These are phyloP conservation scores for Diaporthe humulicola DNA, from an alignment of 2,329 filamentous ascomycete genomes.

Conservation along the genomic window DNA sequence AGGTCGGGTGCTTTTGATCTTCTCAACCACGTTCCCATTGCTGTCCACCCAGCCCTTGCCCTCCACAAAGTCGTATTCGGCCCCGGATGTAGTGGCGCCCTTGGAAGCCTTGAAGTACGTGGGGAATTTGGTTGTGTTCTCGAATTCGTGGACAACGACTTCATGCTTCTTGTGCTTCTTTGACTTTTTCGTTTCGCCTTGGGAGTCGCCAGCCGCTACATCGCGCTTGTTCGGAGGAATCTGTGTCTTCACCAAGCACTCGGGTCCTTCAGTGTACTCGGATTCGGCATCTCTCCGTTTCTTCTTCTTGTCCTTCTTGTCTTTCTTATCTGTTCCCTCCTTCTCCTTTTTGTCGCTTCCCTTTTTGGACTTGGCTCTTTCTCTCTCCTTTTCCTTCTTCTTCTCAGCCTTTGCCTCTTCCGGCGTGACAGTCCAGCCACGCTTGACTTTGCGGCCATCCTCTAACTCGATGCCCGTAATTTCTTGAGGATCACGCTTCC, in stretches of 20 bases:
- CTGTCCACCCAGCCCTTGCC: conserved; percentile 91
- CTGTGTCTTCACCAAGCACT: conserved; percentile 87
- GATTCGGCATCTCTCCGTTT: conserved; percentile 73
- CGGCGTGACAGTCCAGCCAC: conserved; percentile 85
- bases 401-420: conserved; percentile 62
- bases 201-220: conserved; percentile 51
- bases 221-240: conserved; percentile 62
- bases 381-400: conserved; percentile 60
- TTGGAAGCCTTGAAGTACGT: conserved; percentile 78
- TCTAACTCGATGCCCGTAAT: conserved; percentile 78
- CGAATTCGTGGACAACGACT: conserved; percentile 88
- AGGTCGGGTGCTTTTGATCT: conserved; percentile 56
- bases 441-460: conserved; percentile 82
- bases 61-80: conserved; percentile 75
- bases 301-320: conserved; percentile 65
- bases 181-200: conserved; percentile 67
- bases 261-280: conserved; percentile 83
- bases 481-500: conserved; percentile 64
- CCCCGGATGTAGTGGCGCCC: conserved; percentile 55
- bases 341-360: conserved; percentile 58
- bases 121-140: conserved; percentile 85
- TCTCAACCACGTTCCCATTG: conserved; percentile 81
- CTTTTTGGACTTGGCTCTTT: conserved; percentile 54
- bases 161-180: conserved; percentile 72
- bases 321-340: conserved; percentile 61